A percentile compares a stretch with the other conserved stretches of the same genome.
Conservation (phyloP, 208 protist species). For the Acanthamoeba culbertsoni region DNA sequence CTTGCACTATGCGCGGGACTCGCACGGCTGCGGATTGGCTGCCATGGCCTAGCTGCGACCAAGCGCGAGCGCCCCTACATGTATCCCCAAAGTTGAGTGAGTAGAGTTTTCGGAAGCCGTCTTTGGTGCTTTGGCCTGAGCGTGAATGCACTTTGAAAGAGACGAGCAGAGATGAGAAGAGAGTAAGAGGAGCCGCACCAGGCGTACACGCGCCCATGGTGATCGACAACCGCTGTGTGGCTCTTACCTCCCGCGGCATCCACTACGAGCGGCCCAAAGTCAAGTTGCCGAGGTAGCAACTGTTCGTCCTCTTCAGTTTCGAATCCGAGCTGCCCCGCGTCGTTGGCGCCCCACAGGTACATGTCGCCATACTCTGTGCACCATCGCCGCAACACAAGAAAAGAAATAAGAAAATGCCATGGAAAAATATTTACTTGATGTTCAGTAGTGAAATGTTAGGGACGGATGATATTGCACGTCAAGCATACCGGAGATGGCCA, state of each 20-base stretch:
- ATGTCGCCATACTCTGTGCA: slow-evolving; percentile 42
- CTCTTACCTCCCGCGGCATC: slow-evolving; percentile 35
- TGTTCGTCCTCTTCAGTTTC: slow-evolving; percentile 44
- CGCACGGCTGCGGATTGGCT: slow-evolving; percentile 5
- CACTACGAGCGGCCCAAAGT: neutral
- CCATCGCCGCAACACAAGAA: neutral
- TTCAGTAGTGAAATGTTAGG: neutral
- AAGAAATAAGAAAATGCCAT: too few species aligned
- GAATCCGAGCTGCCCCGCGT: slow-evolving; percentile 8
- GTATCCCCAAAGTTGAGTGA: neutral
- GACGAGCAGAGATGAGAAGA: too few species aligned
- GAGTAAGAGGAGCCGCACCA: neutral
- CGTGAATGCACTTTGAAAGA: too few species aligned
- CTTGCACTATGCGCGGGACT: slow-evolving; percentile 17
- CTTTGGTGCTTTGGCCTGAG: neutral
- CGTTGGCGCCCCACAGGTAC: slow-evolving; percentile 55
- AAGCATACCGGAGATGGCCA: slow-evolving; percentile 32
- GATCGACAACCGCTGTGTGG: slow-evolving; percentile 33
- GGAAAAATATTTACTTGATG: neutral
- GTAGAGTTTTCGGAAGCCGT: neutral
- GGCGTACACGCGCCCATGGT: neutral
- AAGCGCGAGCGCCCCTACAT: slow-evolving; percentile 4
- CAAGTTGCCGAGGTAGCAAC: neutral
- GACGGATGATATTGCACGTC: neutral
- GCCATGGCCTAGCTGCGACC: slow-evolving; percentile 35